Base-by-base conservation (phyloP, 169 alveolate genomes). In the Eimeria brunetti region DNA sequence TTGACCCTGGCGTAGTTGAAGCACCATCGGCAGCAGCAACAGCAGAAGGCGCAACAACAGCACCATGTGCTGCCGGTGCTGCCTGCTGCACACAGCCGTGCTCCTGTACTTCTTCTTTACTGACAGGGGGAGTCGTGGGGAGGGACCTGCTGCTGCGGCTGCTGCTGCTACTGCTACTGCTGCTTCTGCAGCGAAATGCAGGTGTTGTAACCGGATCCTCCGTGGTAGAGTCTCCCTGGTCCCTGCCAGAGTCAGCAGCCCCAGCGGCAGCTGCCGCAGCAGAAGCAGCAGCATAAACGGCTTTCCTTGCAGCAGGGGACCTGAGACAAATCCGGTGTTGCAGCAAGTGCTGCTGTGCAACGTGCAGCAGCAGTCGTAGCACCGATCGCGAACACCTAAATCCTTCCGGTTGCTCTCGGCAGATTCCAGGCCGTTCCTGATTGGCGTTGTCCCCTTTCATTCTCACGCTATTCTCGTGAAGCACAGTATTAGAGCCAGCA, bases 291-390 rank as follows among this genome's bases (percentile, higher is more conserved):
- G 92, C 92, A 49, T 64, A 58, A 86, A 86, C 75, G n/a, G 92
- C 80, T 62, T 86, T 86, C 46, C 64, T 62, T 36, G 92, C 92
- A 38, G 67, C 62, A 62, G 83, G 83, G 22, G 92, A 86, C 81
- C 62, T 86, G 51, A 86, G 92, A 71, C 92, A 86, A 64, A 86
- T 62, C 41, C 92, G 92, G 51, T 44, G 92, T 81, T 86, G 92
- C 83, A 86, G 78, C 58, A 86, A 62, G 56, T 86, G 92, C 83
- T 86, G 92, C 92, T 86, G 92, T 11, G 81, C 92, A 5, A 86
- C 64, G 18, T 86, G 92, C 92, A 86, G 67, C 92, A 86, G 83
- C 78, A 86, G 92, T 46, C 92, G 92, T 60, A 86, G 83, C 62
- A 86, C 22, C 41, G 92, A 86, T 33, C 92, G 92, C 51, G 92